A percentile compares a stretch with the other conserved stretches of the same genome.
Conservation (phyloP, 495 filamentous ascomycete species). For the Penicillium paxilli region DNA sequence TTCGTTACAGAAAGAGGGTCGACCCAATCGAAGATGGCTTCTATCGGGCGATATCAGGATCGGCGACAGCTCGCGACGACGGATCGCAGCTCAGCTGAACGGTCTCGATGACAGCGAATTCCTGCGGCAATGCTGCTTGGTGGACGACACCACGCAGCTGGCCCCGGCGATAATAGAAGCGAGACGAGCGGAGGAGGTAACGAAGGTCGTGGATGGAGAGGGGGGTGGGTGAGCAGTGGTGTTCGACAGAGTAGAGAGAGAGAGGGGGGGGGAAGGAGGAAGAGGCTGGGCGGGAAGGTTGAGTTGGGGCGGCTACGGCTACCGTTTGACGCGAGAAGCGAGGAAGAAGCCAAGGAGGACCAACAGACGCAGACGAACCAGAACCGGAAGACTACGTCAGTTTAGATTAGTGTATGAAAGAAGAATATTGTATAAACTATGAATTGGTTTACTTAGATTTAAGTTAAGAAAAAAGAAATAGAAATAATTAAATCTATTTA, state of each 20-base stretch:
- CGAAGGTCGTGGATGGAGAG: slow-evolving; percentile 3
- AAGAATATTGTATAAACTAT: no score
- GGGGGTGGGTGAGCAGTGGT: slow-evolving; percentile 4
- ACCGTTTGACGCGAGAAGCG: slow-evolving; percentile 42
- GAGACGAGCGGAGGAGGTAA: not conserved
- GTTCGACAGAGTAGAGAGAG: slow-evolving; percentile 10
- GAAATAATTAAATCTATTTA: no score
- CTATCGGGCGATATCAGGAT: slow-evolving; percentile 3
- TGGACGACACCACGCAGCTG: slow-evolving; percentile 29
- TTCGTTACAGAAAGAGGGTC: not conserved
- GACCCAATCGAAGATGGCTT: slow-evolving; percentile 1
- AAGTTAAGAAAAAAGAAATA: not conserved
- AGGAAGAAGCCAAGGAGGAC: no score
- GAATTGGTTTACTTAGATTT: no score
- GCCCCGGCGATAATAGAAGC: slow-evolving; percentile 19
- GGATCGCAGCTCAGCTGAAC: slow-evolving; percentile 12
- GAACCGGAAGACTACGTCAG: not conserved
- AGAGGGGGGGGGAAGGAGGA: slow-evolving; percentile 3
- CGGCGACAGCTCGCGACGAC: slow-evolving; percentile 16
- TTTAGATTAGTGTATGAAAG: not conserved
- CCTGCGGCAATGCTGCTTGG: slow-evolving; percentile 29
- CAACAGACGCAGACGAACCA: slow-evolving; percentile 32
- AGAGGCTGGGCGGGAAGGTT: slow-evolving; percentile 32
- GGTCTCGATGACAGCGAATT: slow-evolving; percentile 15
- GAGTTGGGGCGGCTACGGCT: slow-evolving; percentile 29